Evolutionary conservation across 176 grass and related monocot species (phyloP).

Genomic region (Musa schizocarpa): DNA sequence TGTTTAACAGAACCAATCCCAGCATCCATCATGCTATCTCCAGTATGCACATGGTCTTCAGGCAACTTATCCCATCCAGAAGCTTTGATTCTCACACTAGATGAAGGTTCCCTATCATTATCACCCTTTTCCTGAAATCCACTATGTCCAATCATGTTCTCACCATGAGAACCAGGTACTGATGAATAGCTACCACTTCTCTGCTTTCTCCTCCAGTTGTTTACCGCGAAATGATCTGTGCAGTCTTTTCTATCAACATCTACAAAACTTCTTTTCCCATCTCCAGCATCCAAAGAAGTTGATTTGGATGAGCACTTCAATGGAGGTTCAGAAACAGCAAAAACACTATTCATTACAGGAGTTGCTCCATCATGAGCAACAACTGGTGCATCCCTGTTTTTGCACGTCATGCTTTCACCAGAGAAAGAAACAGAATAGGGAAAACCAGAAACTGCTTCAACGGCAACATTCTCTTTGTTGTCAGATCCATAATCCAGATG

Average conservation of each 20-base stretch:
- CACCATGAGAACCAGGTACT: too few species aligned
- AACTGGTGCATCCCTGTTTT: slow-evolving; percentile 17
- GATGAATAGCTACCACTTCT: too few species aligned
- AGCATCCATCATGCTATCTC: slow-evolving; percentile 27
- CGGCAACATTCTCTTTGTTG: slow-evolving; percentile 26
- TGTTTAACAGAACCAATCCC: slow-evolving; percentile 23
- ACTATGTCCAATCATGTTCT: slow-evolving; percentile 16
- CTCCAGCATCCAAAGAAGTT: slow-evolving; percentile 30
- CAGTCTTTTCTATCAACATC: slow-evolving; percentile 16
- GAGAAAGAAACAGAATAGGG: slow-evolving; percentile 7
- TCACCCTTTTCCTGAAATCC: slow-evolving; percentile 20
- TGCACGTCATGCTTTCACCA: slow-evolving; percentile 24
- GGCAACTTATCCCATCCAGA: slow-evolving; percentile 73
- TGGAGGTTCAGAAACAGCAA: slow-evolving; percentile 21
- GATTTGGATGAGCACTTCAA: slow-evolving; percentile 31
- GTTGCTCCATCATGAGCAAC: slow-evolving; percentile 22
- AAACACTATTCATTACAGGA: slow-evolving; percentile 15
- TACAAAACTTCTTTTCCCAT: slow-evolving; percentile 12
- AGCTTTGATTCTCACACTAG: slow-evolving; percentile 36
- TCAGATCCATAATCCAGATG: slow-evolving; percentile 30
- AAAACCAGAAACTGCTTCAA: slow-evolving; percentile 23
- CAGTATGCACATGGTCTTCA: slow-evolving; percentile 30
- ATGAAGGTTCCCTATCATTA: slow-evolving; percentile 28
- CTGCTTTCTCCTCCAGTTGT: too few species aligned
- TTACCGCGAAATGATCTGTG: slow-evolving; percentile 11